Evolutionary conservation across 345 rosid species (phyloP).

Genomic region (Gossypium australe): DNA sequence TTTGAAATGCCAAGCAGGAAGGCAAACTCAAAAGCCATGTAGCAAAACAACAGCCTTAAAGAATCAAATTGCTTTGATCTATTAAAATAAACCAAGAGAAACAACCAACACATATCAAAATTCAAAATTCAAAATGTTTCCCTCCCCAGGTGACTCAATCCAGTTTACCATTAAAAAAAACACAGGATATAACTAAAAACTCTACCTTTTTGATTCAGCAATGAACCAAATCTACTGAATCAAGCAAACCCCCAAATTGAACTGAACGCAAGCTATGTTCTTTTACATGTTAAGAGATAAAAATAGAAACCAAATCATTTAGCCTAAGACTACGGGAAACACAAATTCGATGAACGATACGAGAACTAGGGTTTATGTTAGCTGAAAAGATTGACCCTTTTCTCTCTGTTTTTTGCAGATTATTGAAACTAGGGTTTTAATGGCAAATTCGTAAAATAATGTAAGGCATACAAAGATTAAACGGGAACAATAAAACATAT

Average conservation of each 20-base stretch:
- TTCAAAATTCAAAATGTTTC: conserved; percentile 7
- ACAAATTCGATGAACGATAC: conserved; percentile 7
- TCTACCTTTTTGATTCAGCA: background rate
- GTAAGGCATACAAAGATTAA: background rate
- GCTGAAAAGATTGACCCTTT: conserved; percentile 1
- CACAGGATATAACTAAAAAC: background rate
- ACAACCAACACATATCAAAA: conserved; percentile 7
- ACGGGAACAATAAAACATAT: conserved; percentile 1
- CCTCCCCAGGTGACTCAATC: conserved; percentile 24
- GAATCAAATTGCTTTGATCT: conserved; percentile 21
- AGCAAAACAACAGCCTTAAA: conserved; percentile 4
- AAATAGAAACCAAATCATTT: background rate
- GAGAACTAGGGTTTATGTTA: conserved; percentile 45
- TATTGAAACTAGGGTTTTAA: conserved; percentile 47
- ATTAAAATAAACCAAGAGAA: conserved; percentile 4
- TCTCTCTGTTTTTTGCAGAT: background rate
- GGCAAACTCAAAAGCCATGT: background rate
- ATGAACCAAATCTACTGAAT: conserved; percentile 18
- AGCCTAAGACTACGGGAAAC: conserved; percentile 16
- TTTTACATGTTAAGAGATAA: conserved; percentile 5
- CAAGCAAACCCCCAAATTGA: conserved; percentile 12
- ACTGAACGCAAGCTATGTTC: conserved; percentile 8
- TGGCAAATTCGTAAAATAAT: conserved; percentile 31
- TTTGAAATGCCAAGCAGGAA: background rate
- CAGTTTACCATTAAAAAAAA: conserved; percentile 14